A percentile compares a stretch with the other conserved stretches of the same genome.
phyloP scores from a whole-genome alignment of 1,284 basidiomycete genomes.

The Macrocystidia cucumis region DNA sequence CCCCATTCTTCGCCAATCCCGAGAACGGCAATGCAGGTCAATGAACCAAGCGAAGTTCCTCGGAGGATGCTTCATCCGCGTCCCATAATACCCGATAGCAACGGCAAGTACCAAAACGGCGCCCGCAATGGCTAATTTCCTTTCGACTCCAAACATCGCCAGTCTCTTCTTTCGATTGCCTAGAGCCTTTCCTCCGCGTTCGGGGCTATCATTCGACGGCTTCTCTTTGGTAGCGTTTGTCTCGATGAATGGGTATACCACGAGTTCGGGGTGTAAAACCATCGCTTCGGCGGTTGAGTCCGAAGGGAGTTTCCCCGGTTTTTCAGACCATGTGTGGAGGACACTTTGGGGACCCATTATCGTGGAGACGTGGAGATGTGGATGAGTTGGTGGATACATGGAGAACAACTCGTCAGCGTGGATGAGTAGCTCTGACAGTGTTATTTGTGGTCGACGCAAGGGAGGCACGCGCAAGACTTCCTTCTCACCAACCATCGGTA shows the following conservation, averaged over 20 bases:
- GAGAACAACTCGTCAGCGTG: conserved; percentile 28
- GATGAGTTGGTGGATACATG: conserved; percentile 26
- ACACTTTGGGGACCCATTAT: conserved; percentile 68
- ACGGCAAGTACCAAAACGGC: conserved; percentile 60
- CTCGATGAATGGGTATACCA: conserved; percentile 45
- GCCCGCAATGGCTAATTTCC: conserved; percentile 39
- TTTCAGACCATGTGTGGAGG: conserved; percentile 51
- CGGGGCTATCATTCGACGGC: conserved; percentile 13
- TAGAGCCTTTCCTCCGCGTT: conserved; percentile 1
- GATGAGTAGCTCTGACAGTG: conserved; percentile 27
- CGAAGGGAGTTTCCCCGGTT: conserved; percentile 26
- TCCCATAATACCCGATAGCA: conserved; percentile 55
- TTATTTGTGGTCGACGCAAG: conserved; percentile 11
- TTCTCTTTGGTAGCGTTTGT: conserved; percentile 14
- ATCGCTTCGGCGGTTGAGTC: conserved; percentile 60
- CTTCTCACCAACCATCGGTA: too few relatives aligned
- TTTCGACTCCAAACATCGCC: conserved; percentile 22
- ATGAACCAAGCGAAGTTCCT: background rate
- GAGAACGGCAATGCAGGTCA: background rate
- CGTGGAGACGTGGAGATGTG: conserved; percentile 37
- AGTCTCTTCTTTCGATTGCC: conserved; percentile 14
- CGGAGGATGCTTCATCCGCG: conserved; percentile 15
- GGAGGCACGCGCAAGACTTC: too few relatives aligned
- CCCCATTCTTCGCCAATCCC: background rate
- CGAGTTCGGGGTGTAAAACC: conserved; percentile 42